Evolutionary conservation across 345 rosid genomes (phyloP).

Genomic region (Eucalyptus erythrocorys): DNA sequence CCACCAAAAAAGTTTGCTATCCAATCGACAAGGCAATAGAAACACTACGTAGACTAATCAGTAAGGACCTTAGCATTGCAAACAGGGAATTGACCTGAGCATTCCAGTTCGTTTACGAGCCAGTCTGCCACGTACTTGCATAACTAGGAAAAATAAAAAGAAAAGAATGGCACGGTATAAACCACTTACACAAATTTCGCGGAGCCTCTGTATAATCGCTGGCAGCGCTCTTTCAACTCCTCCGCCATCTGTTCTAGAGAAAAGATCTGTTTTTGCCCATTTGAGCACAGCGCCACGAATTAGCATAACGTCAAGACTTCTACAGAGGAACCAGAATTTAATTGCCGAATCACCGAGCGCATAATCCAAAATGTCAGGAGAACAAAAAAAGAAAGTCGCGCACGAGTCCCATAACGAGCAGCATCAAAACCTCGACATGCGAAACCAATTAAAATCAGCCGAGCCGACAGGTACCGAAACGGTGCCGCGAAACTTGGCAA

Average conservation of each 20-base stretch:
- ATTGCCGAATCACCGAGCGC: neutral
- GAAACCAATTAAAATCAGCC: neutral
- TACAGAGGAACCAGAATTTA: neutral
- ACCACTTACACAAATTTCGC: constrained; percentile 48
- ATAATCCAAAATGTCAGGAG: neutral
- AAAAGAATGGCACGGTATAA: neutral
- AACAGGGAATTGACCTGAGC: neutral
- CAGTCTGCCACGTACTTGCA: neutral
- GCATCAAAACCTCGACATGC: neutral
- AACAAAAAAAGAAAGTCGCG: neutral
- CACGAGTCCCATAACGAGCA: neutral
- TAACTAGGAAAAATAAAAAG: neutral
- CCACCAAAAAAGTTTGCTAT: neutral
- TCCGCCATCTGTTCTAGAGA: constrained; percentile 48
- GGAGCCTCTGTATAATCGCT: constrained; percentile 51
- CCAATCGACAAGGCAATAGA: neutral
- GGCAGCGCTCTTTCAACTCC: constrained; percentile 72
- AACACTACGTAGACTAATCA: neutral
- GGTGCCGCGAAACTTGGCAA: neutral
- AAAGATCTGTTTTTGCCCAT: constrained; percentile 20
- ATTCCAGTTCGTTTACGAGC: neutral
- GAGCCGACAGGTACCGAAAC: neutral
- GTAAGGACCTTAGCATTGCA: neutral
- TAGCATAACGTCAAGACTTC: neutral
- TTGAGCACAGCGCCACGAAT: neutral